Conservation (phyloP, 495 filamentous ascomycete species). For the Pyrenopolyporus hunteri region DNA sequence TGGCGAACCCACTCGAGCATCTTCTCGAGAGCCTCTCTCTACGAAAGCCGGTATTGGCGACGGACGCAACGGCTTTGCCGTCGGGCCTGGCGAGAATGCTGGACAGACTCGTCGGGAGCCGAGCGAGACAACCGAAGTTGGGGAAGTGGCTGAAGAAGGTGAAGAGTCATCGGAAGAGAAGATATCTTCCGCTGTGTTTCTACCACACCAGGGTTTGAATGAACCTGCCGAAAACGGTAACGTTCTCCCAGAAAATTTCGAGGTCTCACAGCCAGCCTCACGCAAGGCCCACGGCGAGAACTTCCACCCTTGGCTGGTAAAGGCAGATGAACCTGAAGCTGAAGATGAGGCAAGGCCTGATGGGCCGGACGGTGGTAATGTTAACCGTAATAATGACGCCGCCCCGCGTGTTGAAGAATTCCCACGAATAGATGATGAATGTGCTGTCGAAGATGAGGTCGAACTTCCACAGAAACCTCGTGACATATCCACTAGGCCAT, state of each 20-base stretch:
- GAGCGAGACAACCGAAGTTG: slow-evolving; percentile 41
- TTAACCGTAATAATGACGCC: slow-evolving; percentile 42
- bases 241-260: slow-evolving; percentile 36
- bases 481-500: slow-evolving; percentile 45
- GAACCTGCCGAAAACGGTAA: slow-evolving; percentile 50
- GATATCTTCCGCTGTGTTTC: slow-evolving; percentile 92
- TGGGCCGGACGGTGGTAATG: slow-evolving; percentile 37
- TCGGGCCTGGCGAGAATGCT: slow-evolving; percentile 8
- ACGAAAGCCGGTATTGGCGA: slow-evolving; percentile 1
- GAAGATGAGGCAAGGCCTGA: slow-evolving; percentile 44
- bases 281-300: slow-evolving; percentile 40
- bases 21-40: slow-evolving; percentile 10
- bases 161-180: slow-evolving; percentile 91
- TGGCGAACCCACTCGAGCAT: slow-evolving; percentile 7
- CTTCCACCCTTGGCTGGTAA: slow-evolving; percentile 58
- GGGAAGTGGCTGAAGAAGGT: slow-evolving; percentile 64
- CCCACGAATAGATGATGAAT: slow-evolving; percentile 44
- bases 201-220: slow-evolving; percentile 78
- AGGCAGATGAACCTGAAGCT: slow-evolving; percentile 54
- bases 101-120: slow-evolving; percentile 32
- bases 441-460: slow-evolving; percentile 47
- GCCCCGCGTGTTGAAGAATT: slow-evolving; percentile 37
- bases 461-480: slow-evolving; percentile 37
- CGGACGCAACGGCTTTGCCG: slow-evolving; percentile 9
- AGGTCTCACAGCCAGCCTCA: slow-evolving; percentile 36